phyloP scores from a whole-genome alignment of 805 yeast genomes.

The Starmerella bombi region DNA sequence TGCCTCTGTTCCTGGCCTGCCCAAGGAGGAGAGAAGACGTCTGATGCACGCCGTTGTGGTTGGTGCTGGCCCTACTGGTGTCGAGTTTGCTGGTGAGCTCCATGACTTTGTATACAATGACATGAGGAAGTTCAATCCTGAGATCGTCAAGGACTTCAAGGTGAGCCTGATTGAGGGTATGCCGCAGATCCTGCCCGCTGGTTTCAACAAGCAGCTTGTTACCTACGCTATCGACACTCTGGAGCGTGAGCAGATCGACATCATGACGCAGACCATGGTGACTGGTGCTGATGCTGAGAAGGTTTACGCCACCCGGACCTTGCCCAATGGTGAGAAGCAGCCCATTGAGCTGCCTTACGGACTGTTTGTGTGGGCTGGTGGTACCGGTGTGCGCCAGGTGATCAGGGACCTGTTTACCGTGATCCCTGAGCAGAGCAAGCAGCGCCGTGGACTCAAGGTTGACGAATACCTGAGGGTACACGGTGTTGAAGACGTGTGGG shows the following conservation, averaged over 20 bases:
- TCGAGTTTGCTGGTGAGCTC: slow-evolving; percentile 91
- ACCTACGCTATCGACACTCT: slow-evolving; percentile 70
- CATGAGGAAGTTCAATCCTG: slow-evolving; percentile 78
- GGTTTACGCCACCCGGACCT: slow-evolving; percentile 57
- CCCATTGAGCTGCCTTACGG: slow-evolving; percentile 70
- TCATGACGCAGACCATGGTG: slow-evolving; percentile 77
- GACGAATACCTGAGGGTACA: slow-evolving; percentile 70
- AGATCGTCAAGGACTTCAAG: slow-evolving; percentile 63
- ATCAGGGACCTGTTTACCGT: slow-evolving; percentile 50
- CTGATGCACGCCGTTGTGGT: slow-evolving; percentile 80
- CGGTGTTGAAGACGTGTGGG: slow-evolving; percentile 74
- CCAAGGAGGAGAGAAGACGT: slow-evolving; percentile 69
- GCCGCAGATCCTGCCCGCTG: slow-evolving; percentile 61
- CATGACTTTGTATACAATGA: slow-evolving; percentile 92
- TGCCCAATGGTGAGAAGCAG: slow-evolving; percentile 52
- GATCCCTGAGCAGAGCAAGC: slow-evolving; percentile 52
- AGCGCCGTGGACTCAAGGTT: slow-evolving; percentile 78
- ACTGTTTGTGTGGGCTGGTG: slow-evolving; percentile 93
- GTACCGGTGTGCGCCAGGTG: slow-evolving; percentile 78
- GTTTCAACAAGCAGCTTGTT: slow-evolving; percentile 32
- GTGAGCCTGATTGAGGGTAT: slow-evolving; percentile 82
- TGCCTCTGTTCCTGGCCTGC: slow-evolving; percentile 57
- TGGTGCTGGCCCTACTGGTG: slow-evolving; percentile 99
- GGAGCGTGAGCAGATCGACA: slow-evolving; percentile 51
- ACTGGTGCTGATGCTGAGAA: slow-evolving; percentile 62